A percentile compares a stretch with the other conserved stretches of the same genome.
Conservation (phyloP, 2,329 filamentous ascomycete species). For the Mollisia scopiformis region DNA sequence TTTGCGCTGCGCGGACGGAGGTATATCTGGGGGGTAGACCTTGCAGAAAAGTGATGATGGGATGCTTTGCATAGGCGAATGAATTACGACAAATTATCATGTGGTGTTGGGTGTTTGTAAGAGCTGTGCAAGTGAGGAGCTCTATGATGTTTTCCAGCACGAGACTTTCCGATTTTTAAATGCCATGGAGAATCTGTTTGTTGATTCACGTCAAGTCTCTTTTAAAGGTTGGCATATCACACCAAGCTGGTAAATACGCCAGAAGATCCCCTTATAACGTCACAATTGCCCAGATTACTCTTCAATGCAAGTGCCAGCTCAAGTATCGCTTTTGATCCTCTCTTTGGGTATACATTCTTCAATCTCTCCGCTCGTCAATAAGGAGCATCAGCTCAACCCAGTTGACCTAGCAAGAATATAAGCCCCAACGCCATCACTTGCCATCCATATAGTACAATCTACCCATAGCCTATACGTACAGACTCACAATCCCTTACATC, state of each 20-base stretch:
- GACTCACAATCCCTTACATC: background rate
- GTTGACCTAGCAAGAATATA: constrained; percentile 9
- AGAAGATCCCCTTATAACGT: too few relatives aligned
- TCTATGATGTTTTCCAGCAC: background rate
- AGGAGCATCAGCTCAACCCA: constrained; percentile 25
- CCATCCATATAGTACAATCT: background rate
- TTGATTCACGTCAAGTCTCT: too few relatives aligned
- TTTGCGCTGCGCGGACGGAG: constrained; percentile 14
- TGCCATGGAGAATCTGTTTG: too few relatives aligned
- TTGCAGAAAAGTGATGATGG: constrained; percentile 22
- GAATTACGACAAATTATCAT: constrained; percentile 25
- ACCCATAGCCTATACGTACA: background rate
- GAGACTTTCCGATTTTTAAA: too few relatives aligned
- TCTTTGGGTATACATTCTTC: constrained; percentile 15
- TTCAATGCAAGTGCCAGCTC: background rate
- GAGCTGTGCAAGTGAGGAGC: background rate
- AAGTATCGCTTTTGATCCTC: background rate
- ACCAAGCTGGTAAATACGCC: too few relatives aligned
- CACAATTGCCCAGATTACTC: background rate
- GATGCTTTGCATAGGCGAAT: constrained; percentile 32
- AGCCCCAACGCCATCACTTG: constrained; percentile 25
- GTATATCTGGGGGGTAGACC: constrained; percentile 24
- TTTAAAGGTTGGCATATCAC: too few relatives aligned
- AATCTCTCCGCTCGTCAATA: constrained; percentile 1
- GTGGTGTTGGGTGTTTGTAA: background rate